phyloP scores from a whole-genome alignment of 179 eudicot species.

The Patellifolia procumbens region DNA sequence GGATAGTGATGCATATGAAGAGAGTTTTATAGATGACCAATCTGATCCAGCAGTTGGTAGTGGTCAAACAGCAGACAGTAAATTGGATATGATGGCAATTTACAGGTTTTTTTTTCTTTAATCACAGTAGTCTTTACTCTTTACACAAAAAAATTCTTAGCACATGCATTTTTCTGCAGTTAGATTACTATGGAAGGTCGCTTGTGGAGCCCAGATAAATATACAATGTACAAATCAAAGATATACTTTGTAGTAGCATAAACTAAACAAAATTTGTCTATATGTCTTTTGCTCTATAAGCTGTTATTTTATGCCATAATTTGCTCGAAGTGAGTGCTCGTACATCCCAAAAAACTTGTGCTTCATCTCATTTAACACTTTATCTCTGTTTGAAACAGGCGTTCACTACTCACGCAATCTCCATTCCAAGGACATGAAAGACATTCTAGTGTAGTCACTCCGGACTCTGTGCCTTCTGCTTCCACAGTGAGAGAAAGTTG shows the following conservation, averaged over 20 bases:
- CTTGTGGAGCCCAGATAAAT: neutral
- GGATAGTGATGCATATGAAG: constrained; percentile 60
- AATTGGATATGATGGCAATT: constrained; percentile 84
- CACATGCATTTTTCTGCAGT: neutral
- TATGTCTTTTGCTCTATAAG: neutral
- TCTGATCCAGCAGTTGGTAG: constrained; percentile 51
- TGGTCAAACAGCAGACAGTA: constrained; percentile 55
- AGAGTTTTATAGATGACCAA: constrained; percentile 85
- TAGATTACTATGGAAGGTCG: neutral
- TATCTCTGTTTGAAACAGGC: constrained; percentile 48
- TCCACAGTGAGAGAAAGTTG: constrained; percentile 38
- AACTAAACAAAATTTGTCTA: neutral
- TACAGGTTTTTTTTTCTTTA: constrained; percentile 60
- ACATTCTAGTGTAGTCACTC: constrained; percentile 34
- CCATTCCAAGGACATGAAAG: constrained; percentile 49
- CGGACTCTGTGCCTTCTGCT: constrained; percentile 43
- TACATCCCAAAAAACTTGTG: neutral
- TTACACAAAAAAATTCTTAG: neutral
- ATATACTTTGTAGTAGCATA: neutral
- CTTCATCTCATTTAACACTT: constrained; percentile 12
- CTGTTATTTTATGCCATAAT: constrained; percentile 7
- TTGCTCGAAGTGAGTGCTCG: neutral
- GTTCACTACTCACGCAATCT: constrained; percentile 88
- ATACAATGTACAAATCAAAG: neutral
- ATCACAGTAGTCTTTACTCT: neutral